Conservation (phyloP, 1,284 basidiomycete genomes). For the Ceratobasidium sp. region DNA sequence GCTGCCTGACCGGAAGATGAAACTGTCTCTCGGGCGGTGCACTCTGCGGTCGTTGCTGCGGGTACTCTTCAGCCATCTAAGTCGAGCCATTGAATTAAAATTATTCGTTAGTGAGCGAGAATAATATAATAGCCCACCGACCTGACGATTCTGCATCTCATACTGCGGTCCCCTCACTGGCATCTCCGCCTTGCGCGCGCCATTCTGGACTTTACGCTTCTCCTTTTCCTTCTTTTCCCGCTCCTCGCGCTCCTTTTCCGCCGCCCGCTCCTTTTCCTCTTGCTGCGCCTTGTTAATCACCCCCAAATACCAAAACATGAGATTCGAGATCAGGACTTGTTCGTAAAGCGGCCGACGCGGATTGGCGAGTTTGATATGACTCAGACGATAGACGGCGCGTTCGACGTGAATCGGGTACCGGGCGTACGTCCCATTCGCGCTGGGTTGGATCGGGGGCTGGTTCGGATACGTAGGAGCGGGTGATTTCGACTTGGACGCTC, state of each 20-base stretch:
- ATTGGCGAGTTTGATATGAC: constrained; percentile 98
- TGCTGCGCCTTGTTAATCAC: constrained; percentile 79
- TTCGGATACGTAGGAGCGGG: constrained; percentile 59
- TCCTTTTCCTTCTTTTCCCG: constrained; percentile 47
- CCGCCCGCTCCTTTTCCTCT: constrained; percentile 52
- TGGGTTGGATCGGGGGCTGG: constrained; percentile 54
- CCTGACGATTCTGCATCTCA: constrained; percentile 89
- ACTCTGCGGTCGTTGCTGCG: constrained; percentile 40
- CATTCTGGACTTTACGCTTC: constrained; percentile 48
- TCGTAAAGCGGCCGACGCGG: constrained; percentile 95
- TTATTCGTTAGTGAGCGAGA: constrained; percentile 22
- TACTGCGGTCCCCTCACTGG: constrained; percentile 88
- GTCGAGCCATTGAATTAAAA: neutral
- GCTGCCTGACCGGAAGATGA: constrained; percentile 38
- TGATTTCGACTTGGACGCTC: constrained; percentile 77
- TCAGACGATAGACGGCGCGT: constrained; percentile 94
- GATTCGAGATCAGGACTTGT: constrained; percentile 97
- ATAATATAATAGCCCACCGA: constrained; percentile 49
- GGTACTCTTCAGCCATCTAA: constrained; percentile 31
- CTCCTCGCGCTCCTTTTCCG: constrained; percentile 42
- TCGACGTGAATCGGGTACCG: constrained; percentile 98
- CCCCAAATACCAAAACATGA: constrained; percentile 99
- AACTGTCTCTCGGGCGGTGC: constrained; percentile 35
- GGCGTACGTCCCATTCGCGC: constrained; percentile 64
- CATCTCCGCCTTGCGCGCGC: constrained; percentile 78